A percentile compares a stretch with the other conserved stretches of the same genome.
phyloP scores from a whole-genome alignment of 2,329 filamentous ascomycete genomes.

The Metarhizium guizhouense region DNA sequence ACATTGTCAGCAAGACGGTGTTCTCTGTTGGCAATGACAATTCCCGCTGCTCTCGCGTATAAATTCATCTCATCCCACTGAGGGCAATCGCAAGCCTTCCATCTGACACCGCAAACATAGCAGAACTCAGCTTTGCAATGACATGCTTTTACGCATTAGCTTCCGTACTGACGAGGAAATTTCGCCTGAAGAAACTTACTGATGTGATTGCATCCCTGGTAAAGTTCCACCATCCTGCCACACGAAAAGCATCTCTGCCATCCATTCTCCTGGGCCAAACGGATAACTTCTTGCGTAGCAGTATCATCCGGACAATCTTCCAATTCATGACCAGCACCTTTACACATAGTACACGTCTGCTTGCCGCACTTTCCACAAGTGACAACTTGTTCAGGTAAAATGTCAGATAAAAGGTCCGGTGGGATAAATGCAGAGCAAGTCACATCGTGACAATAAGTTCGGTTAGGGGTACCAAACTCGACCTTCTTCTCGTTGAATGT shows the following conservation, averaged over 20 bases:
- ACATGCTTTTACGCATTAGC: neutral
- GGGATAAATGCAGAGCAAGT: conserved; percentile 39
- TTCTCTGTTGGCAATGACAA: no score
- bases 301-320: conserved; percentile 27
- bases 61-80: conserved; percentile 25
- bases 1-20: no score
- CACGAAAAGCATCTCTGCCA: conserved; percentile 46
- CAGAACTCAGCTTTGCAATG: conserved; percentile 38
- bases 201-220: conserved; percentile 45
- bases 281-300: conserved; percentile 28
- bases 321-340: conserved; percentile 30
- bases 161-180: no score
- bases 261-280: conserved; percentile 28
- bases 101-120: conserved; percentile 34
- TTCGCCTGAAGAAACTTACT: conserved; percentile 29
- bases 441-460: conserved; percentile 39
- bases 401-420: conserved; percentile 14
- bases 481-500: conserved; percentile 33
- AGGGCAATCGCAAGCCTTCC: conserved; percentile 29
- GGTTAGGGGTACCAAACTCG: conserved; percentile 37
- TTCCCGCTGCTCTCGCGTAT: neutral
- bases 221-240: conserved; percentile 35
- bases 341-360: conserved; percentile 43
- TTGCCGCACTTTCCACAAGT: conserved; percentile 31
- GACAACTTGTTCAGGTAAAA: conserved; percentile 17